phyloP scores from a whole-genome alignment of 1,284 basidiomycete genomes.

The Apiotrichum akiyoshidainum region DNA sequence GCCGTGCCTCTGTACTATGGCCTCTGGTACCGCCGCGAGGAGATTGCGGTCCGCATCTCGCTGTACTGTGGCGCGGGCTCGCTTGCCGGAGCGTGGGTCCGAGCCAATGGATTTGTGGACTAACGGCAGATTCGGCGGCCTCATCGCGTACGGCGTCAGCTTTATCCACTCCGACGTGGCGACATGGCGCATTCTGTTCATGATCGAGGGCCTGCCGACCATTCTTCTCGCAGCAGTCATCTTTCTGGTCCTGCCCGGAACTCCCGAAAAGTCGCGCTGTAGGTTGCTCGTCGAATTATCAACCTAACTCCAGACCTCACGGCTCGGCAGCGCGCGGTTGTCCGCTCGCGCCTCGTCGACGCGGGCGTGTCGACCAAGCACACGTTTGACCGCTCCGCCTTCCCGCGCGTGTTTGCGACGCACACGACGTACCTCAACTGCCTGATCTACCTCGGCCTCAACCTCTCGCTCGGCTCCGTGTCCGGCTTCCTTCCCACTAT shows the following conservation, averaged over 20 bases:
- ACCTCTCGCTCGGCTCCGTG: constrained; percentile 68
- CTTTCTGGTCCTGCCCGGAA: constrained; percentile 63
- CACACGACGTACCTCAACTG: constrained; percentile 16
- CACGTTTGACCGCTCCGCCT: constrained; percentile 9
- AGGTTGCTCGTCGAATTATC: not conserved
- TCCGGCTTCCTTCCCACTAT: constrained; percentile 80
- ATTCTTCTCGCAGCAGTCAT: constrained; percentile 64
- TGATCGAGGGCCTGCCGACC: constrained; percentile 13
- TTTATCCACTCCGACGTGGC: constrained; percentile 16
- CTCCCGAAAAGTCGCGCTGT: constrained; percentile 67
- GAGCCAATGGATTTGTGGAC: too few species aligned
- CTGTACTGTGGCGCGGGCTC: constrained; percentile 45
- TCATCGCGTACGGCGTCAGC: constrained; percentile 26
- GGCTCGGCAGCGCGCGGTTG: not conserved
- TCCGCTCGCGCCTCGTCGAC: constrained; percentile 5
- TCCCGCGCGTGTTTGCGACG: constrained; percentile 4
- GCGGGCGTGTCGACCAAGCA: constrained; percentile 7
- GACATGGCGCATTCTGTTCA: constrained; percentile 20
- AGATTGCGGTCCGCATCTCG: constrained; percentile 42
- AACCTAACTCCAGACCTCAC: not conserved
- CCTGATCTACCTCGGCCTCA: constrained; percentile 60
- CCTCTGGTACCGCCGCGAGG: constrained; percentile 43
- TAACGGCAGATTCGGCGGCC: constrained; percentile 13
- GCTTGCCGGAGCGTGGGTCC: constrained; percentile 24
- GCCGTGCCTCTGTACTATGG: constrained; percentile 31